Evolutionary conservation across 768 basidiomycete genomes (phyloP).

Genomic region (Kwoniella pini): DNA sequence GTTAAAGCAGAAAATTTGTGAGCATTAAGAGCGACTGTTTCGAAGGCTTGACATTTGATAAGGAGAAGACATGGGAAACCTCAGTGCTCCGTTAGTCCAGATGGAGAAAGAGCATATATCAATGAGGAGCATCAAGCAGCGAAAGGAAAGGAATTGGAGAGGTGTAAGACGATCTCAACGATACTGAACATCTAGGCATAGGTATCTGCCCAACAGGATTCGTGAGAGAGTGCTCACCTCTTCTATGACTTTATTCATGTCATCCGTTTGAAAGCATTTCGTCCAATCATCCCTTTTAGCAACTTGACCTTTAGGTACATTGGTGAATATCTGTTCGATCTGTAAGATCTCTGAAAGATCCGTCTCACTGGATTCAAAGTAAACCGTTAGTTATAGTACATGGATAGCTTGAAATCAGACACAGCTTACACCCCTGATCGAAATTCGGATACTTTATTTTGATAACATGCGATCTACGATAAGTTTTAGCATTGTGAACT

Average conservation of each 20-base stretch:
- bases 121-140: no score
- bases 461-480: constrained; percentile 89
- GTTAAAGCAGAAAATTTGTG: no score
- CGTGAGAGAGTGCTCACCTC: constrained; percentile 61
- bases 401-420: background rate
- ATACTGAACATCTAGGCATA: background rate
- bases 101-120: no score
- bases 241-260: constrained; percentile 70
- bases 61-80: no score
- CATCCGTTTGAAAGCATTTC: constrained; percentile 82
- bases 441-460: constrained; percentile 98
- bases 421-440: constrained; percentile 78
- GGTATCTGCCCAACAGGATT: no score
- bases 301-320: constrained; percentile 94
- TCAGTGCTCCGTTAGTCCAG: no score
- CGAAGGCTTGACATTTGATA: no score
- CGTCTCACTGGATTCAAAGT: constrained; percentile 66
- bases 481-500: background rate
- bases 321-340: constrained; percentile 91
- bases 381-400: background rate
- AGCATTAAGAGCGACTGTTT: no score
- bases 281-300: constrained; percentile 85
- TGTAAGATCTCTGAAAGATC: constrained; percentile 94
- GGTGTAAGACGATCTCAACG: background rate
- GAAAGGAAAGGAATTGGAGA: no score